Conservation (phyloP, 345 rosid species). For the Bruguiera sexangula region DNA sequence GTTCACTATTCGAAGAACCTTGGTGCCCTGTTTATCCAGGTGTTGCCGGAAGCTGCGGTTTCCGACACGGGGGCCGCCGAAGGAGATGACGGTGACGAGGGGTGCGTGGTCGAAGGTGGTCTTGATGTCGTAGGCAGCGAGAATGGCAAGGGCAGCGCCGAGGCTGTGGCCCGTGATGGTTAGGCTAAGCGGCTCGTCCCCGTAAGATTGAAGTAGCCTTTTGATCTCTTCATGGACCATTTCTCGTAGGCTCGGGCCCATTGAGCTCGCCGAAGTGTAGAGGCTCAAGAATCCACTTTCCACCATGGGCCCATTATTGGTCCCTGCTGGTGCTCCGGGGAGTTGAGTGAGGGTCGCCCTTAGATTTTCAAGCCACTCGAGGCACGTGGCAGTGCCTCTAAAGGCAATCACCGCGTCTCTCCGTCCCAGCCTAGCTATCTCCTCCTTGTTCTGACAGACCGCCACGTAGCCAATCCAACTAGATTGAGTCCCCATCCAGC, state of each 20-base stretch:
- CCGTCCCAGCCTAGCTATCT: conserved; percentile 76
- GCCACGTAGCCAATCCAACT: conserved; percentile 99
- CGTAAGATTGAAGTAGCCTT: conserved; percentile 15
- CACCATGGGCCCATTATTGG: conserved; percentile 17
- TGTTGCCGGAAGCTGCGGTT: conserved; percentile 17
- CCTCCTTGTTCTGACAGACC: conserved; percentile 69
- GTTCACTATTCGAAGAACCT: conserved; percentile 23
- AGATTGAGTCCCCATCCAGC: conserved; percentile 62
- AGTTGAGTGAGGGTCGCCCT: conserved; percentile 69
- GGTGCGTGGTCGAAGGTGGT: conserved; percentile 6
- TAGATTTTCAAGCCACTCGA: conserved; percentile 89
- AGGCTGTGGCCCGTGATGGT: conserved; percentile 34
- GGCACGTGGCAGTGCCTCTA: conserved; percentile 86
- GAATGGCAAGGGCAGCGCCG: conserved; percentile 28
- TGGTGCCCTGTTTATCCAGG: conserved; percentile 21
- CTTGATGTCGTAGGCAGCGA: conserved; percentile 23
- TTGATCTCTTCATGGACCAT: conserved; percentile 21
- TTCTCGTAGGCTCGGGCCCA: conserved; percentile 19
- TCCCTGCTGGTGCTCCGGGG: conserved; percentile 11
- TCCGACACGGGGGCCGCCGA: conserved; percentile 36
- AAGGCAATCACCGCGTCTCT: conserved; percentile 76
- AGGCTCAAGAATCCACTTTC: conserved; percentile 32
- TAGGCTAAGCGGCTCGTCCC: conserved; percentile 25
- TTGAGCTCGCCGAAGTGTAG: conserved; percentile 19
- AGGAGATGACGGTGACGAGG: conserved; percentile 21